A percentile compares a stretch with the other conserved stretches of the same genome.
Evolutionary conservation across 2,329 filamentous ascomycete species (phyloP).

Genomic region (Cryphonectria japonica): DNA sequence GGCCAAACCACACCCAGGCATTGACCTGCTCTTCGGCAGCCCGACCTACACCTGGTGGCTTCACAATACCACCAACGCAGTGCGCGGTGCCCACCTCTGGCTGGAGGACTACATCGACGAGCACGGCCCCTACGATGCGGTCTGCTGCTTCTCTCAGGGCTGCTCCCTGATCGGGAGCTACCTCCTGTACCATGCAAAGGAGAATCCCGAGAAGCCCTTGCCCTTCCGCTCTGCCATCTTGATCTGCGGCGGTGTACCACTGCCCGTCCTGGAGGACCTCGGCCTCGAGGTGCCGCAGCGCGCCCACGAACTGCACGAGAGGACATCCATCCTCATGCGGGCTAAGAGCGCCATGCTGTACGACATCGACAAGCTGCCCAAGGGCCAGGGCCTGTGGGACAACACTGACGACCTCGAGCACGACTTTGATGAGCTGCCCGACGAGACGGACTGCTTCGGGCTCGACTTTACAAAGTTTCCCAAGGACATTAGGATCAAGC

Average conservation of each 20-base stretch:
- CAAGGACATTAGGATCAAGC: slow-evolving; percentile 36
- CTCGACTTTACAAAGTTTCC: slow-evolving; percentile 41
- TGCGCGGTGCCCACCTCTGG: slow-evolving; percentile 42
- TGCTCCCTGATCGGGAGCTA: slow-evolving; percentile 45
- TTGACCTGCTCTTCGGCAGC: slow-evolving; percentile 39
- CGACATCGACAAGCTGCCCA: slow-evolving; percentile 34
- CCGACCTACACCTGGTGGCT: slow-evolving; percentile 39
- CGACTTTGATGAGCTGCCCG: slow-evolving; percentile 35
- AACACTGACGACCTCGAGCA: slow-evolving; percentile 39
- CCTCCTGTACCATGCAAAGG: slow-evolving; percentile 43
- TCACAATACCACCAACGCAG: slow-evolving; percentile 35
- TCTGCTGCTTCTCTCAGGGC: slow-evolving; percentile 45
- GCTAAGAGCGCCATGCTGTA: slow-evolving; percentile 35
- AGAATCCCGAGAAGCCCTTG: slow-evolving; percentile 35
- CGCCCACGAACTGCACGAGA: slow-evolving; percentile 38
- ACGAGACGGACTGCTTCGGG: slow-evolving; percentile 39
- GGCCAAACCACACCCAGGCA: slow-evolving; percentile 39
- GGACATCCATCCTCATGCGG: slow-evolving; percentile 35
- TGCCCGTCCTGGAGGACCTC: slow-evolving; percentile 41
- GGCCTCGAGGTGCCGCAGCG: slow-evolving; percentile 39
- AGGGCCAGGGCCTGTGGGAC: slow-evolving; percentile 41
- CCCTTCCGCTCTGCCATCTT: slow-evolving; percentile 47
- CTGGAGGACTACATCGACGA: slow-evolving; percentile 40
- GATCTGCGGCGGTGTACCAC: slow-evolving; percentile 44
- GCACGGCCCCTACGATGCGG: slow-evolving; percentile 41